phyloP scores from a whole-genome alignment of 441 rosid species.

The Populus tomentosa region DNA sequence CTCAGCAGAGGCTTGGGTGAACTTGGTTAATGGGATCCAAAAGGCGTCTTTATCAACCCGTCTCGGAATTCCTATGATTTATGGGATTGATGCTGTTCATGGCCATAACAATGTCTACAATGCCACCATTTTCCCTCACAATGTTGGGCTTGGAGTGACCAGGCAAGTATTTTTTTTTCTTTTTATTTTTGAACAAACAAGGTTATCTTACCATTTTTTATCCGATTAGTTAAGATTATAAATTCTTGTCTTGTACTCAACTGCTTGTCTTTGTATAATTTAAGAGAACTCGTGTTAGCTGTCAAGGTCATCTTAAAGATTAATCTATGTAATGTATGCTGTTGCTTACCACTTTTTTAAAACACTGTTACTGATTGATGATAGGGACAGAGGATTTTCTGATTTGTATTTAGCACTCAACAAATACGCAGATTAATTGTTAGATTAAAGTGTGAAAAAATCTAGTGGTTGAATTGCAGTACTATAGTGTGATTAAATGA shows the following conservation, averaged over 20 bases:
- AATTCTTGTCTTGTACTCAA: neutral
- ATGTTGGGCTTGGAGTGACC: constrained; percentile 85
- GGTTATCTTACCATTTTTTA: neutral
- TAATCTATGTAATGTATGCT: too few relatives aligned
- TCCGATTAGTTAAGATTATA: neutral
- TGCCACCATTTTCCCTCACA: constrained; percentile 86
- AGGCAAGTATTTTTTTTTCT: constrained; percentile 31
- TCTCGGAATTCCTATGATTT: constrained; percentile 80
- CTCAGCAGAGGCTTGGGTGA: constrained; percentile 58
- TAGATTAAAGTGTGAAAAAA: neutral
- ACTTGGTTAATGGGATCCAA: constrained; percentile 62
- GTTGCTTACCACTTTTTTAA: neutral
- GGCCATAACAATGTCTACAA: constrained; percentile 72
- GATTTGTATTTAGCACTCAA: neutral
- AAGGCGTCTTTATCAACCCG: constrained; percentile 66
- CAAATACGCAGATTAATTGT: neutral
- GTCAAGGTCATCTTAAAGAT: neutral
- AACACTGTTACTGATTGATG: neutral
- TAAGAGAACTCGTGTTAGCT: neutral
- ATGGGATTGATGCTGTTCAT: constrained; percentile 84
- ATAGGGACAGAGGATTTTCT: neutral
- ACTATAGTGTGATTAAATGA: neutral
- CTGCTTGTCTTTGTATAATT: neutral
- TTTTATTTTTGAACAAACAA: neutral
- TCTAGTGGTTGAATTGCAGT: neutral